Conservation (phyloP, 1,284 basidiomycete species). For the Ustilago xerochloae region DNA sequence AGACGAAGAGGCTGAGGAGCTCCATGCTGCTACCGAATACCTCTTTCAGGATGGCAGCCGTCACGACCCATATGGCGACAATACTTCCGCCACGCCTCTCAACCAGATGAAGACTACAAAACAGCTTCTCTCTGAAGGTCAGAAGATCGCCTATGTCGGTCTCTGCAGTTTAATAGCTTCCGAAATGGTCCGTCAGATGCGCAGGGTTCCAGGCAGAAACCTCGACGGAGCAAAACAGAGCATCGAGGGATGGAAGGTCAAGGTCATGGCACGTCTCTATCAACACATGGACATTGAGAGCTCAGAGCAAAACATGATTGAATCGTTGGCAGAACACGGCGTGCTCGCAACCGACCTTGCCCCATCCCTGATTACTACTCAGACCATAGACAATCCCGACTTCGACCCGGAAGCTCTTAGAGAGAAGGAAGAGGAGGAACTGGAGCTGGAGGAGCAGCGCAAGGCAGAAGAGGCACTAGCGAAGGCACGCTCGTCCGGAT, state of each 20-base stretch:
- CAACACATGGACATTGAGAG: conserved; percentile 67
- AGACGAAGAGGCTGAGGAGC: conserved; percentile 63
- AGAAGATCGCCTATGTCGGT: conserved; percentile 67
- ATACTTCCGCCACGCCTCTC: conserved; percentile 58
- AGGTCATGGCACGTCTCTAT: conserved; percentile 66
- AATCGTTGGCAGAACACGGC: conserved; percentile 64
- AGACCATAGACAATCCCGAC: conserved; percentile 65
- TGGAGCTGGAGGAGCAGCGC: conserved; percentile 17
- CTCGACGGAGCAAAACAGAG: conserved; percentile 48
- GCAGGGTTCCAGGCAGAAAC: conserved; percentile 54
- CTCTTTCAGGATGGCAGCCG: conserved; percentile 61
- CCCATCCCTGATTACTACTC: conserved; percentile 63
- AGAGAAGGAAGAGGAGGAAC: conserved; percentile 36
- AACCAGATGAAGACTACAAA: conserved; percentile 67
- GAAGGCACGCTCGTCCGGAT: neutral
- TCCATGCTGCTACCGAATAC: conserved; percentile 65
- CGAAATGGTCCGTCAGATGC: conserved; percentile 54
- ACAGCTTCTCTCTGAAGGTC: conserved; percentile 62
- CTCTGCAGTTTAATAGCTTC: conserved; percentile 62
- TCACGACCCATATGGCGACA: conserved; percentile 50
- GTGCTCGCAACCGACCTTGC: conserved; percentile 64
- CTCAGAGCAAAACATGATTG: conserved; percentile 66
- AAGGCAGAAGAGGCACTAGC: conserved; percentile 4
- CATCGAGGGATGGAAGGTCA: conserved; percentile 60
- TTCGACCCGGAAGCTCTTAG: conserved; percentile 59